phyloP scores from a whole-genome alignment of 164 flowering plant genomes.

The Piper longum region DNA sequence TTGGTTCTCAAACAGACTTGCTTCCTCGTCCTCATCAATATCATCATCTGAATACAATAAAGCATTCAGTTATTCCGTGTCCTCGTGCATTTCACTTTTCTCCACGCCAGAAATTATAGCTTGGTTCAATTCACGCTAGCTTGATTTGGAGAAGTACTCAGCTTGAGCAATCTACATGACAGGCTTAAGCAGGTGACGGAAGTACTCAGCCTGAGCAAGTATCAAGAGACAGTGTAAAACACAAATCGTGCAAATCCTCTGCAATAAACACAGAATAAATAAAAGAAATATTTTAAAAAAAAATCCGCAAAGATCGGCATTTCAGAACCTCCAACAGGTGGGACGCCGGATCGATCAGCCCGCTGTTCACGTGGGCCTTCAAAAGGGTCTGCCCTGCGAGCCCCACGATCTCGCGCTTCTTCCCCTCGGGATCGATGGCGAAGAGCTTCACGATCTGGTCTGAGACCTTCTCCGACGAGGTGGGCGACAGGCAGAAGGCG shows the following conservation, averaged over 20 bases:
- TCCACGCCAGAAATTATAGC: slow-evolving; percentile 7
- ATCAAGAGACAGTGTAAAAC: no score
- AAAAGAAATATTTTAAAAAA: no score
- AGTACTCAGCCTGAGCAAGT: slow-evolving; percentile 93
- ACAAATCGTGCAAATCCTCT: no score
- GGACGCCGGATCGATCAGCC: slow-evolving; percentile 84
- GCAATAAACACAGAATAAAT: no score
- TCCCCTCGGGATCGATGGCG: slow-evolving; percentile 68
- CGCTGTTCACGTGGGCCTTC: slow-evolving; percentile 50
- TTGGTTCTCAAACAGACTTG: no score
- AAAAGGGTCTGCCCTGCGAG: slow-evolving; percentile 80
- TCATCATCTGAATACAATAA: slow-evolving; percentile 70
- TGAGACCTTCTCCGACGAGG: slow-evolving; percentile 53
- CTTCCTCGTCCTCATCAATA: slow-evolving; percentile 46
- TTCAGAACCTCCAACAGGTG: slow-evolving; percentile 63
- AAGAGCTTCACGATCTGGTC: slow-evolving; percentile 79
- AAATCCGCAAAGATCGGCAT: no score
- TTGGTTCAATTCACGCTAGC: slow-evolving; percentile 11
- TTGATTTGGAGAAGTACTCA: no score
- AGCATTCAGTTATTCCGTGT: slow-evolving; percentile 80
- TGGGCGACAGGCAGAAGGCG: slow-evolving; percentile 16
- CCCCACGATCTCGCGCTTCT: slow-evolving; percentile 63
- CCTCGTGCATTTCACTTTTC: slow-evolving; percentile 74
- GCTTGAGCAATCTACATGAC: slow-evolving; percentile 54
- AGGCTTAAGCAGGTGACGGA: slow-evolving; percentile 88